These are phyloP conservation scores for Ramaria rubella DNA, from an alignment of 768 basidiomycete species.

Conservation along the genomic window DNA sequence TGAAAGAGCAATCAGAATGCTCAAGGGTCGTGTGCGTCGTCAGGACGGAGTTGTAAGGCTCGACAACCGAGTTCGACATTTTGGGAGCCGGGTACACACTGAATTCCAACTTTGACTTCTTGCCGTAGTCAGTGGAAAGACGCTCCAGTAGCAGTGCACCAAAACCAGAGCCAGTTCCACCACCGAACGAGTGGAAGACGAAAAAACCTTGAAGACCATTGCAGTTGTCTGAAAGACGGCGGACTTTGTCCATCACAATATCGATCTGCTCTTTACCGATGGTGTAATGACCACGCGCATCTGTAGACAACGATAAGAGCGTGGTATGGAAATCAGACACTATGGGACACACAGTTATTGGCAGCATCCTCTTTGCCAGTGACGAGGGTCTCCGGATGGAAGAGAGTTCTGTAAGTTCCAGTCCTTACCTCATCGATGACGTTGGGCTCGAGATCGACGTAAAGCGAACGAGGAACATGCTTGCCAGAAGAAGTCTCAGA, in stretches of 20 bases:
- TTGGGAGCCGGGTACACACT: conserved; percentile 95
- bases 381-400: conserved; percentile 98
- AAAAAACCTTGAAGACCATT: conserved; percentile 99
- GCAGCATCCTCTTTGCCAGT: conserved; percentile 99
- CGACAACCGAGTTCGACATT: conserved; percentile 92
- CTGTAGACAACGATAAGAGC: conserved; percentile 36
- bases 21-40: conserved; percentile 99
- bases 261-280: conserved; percentile 98
- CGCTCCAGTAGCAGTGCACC: conserved; percentile 96
- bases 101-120: conserved; percentile 99
- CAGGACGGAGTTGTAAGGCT: conserved; percentile 97
- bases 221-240: conserved; percentile 96
- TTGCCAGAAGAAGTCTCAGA: conserved; percentile 95
- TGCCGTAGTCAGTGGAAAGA: conserved; percentile 97
- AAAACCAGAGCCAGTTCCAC: conserved; percentile 98
- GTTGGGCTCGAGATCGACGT: conserved; percentile 95
- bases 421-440: conserved; percentile 97
- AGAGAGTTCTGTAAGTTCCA: conserved; percentile 92
- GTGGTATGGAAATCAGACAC: conserved; percentile 8
- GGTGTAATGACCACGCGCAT: conserved; percentile 98
- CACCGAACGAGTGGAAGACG: conserved; percentile 99
- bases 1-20: conserved; percentile 99
- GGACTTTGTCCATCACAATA: conserved; percentile 92
- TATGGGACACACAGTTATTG: conserved; percentile 76
- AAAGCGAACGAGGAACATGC: conserved; percentile 95